phyloP scores from a whole-genome alignment of 495 filamentous ascomycete species.

The Neurospora sp. region DNA sequence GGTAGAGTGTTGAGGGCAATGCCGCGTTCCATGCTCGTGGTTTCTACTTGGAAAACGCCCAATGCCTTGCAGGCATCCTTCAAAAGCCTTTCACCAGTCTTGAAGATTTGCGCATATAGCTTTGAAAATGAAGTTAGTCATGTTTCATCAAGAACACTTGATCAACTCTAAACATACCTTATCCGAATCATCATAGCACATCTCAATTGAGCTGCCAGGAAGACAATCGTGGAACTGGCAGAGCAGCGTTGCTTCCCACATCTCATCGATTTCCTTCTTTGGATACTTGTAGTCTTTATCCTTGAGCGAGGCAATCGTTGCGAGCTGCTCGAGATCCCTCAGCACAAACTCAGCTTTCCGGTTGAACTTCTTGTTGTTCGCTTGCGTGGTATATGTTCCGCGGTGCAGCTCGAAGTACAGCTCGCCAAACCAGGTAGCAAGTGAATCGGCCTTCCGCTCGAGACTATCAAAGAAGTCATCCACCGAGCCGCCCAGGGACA shows the following conservation, averaged over 20 bases:
- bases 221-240: constrained; percentile 98
- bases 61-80: constrained; percentile 57
- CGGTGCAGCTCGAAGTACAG: constrained; percentile 96
- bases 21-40: constrained; percentile 26
- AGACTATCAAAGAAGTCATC: constrained; percentile 89
- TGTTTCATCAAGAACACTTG: constrained; percentile 4
- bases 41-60: constrained; percentile 40
- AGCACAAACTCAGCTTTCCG: constrained; percentile 74
- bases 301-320: constrained; percentile 71
- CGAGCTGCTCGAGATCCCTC: constrained; percentile 79
- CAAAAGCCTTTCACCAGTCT: constrained; percentile 60
- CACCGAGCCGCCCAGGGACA: constrained; percentile 86
- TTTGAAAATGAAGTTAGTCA: constrained; percentile 13
- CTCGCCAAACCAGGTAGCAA: constrained; percentile 96
- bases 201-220: constrained; percentile 89
- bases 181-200: constrained; percentile 93
- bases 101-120: constrained; percentile 76
- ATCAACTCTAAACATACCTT: constrained; percentile 34
- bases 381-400: constrained; percentile 93
- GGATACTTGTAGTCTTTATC: constrained; percentile 73
- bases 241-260: constrained; percentile 82
- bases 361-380: constrained; percentile 94
- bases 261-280: constrained; percentile 78
- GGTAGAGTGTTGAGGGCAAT: constrained; percentile 71
- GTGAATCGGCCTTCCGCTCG: constrained; percentile 64